Conservation (phyloP, 805 yeast genomes). For the Schwanniomyces occidentalis region DNA sequence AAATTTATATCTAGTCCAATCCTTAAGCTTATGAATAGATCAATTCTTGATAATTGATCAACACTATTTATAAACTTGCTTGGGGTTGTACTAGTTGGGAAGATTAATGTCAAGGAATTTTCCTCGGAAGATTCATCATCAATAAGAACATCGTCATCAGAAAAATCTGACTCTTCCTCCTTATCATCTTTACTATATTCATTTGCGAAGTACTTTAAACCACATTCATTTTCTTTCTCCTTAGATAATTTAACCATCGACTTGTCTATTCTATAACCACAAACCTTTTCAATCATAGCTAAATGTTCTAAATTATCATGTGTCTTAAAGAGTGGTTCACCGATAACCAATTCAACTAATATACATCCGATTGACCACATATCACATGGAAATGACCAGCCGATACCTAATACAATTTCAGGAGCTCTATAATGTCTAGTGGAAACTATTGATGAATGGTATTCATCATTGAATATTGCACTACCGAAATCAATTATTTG, state of each 20-base stretch:
- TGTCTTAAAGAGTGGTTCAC: conserved; percentile 92
- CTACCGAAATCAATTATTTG: conserved; percentile 97
- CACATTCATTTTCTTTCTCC: conserved; percentile 40
- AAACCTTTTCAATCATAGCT: conserved; percentile 88
- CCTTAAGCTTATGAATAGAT: conserved; percentile 42
- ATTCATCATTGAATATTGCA: conserved; percentile 91
- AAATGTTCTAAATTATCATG: conserved; percentile 93
- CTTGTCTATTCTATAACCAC: conserved; percentile 54
- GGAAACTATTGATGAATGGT: conserved; percentile 87
- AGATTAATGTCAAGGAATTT: conserved; percentile 30
- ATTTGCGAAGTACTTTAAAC: conserved; percentile 36
- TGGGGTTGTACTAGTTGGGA: conserved; percentile 41
- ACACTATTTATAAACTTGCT: conserved; percentile 40
- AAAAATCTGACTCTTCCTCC: conserved; percentile 10
- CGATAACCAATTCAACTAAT: conserved; percentile 85
- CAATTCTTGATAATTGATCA: conserved; percentile 42
- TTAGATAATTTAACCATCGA: conserved; percentile 36
- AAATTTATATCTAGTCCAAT: conserved; percentile 41
- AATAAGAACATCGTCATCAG: conserved; percentile 27
- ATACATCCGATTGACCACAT: conserved; percentile 97
- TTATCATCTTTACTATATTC: conserved; percentile 13
- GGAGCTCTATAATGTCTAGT: conserved; percentile 98
- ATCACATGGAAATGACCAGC: conserved; percentile 97
- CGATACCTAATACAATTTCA: conserved; percentile 89
- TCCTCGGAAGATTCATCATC: conserved; percentile 29